Evolutionary conservation across 106 monocot genomes (phyloP), one percentile per base, ranked within the genome.

Genomic region (Dendrobium officinale): DNA sequence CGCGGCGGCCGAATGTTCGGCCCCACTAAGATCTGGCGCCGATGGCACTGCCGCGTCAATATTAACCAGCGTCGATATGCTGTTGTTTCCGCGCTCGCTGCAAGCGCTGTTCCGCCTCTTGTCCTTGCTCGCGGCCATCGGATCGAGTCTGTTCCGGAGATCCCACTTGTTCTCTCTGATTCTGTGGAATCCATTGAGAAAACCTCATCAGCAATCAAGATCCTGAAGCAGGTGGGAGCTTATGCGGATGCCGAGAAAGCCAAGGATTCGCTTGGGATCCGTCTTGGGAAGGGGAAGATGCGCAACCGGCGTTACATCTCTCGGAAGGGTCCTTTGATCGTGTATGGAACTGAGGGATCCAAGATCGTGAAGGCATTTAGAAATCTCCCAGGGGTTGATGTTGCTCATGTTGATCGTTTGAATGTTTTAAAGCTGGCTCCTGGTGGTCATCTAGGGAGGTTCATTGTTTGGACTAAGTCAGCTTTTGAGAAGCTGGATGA

Each of bases 301-400:
- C 79, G 95, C 42, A 95, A 95, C 82, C 85, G 95, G 40, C 67
- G 94, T 0, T 92, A 94, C 75, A 79, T 94, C 55, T 75, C 66
- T 77, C 86, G 86, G 47, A 91, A 85, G 80, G 94, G 94, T 0
- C 94, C 94, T 1, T 87, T 94, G 48, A 85, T 94, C 29, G 91
- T 94, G 15, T 94, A 88, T 26, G 94, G 91, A 6, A 94, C 91
- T 16, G 91, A 91, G 85, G 91, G 94, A 0, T 85, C 94, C 0
- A 94, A 94, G 83, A 84, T 94, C 45, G 86, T 91, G 0, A 88
- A 88, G 85, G 95, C 95, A 2, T 95, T 95, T 85, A 87, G 95
- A 42, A 95, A 95, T 76, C 83, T 95, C 27, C 92, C 95, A 3
- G 95, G 95, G 6, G 93, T 96, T 18, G 95, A 96, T 20, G 78